Evolutionary conservation across 2,329 filamentous ascomycete species (phyloP), one percentile per base, ranked within the genome.

Genomic region (Aureobasidium pullulans): DNA sequence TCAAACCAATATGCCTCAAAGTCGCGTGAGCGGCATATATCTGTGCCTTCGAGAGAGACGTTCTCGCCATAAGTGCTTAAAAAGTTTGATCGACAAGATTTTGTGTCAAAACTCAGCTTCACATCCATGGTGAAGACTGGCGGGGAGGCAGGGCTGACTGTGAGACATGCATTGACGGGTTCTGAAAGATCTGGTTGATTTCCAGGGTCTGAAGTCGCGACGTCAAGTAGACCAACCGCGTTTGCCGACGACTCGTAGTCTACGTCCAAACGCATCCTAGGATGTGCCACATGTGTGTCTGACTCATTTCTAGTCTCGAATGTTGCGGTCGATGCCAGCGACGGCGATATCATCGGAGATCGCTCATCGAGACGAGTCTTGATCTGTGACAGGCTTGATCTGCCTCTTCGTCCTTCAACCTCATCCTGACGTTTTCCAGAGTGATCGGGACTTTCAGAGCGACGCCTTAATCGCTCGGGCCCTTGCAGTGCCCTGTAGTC

Each of bases 1-100:
- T 15, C 9, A 23, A n/a, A 61, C 43, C 44, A 57, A 37, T 57
- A 57, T n/a, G 46, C 13, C 13, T 61, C 50, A n/a, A 61, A 61
- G 32, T 61, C 53, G 10, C 34, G 36, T 15, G 52, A 54, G 19
- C 46, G 31, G 16, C 59, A 61, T 1, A 61, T 43, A 7, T 57
- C 42, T 2, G 32, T n/a, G 23, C 43, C 6, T 40, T 49, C 44
- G 10, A 61, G n/a, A 8, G 36, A 23, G 3, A n/a, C 6, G 6
- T 15, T 23, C 9, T 48, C 43, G 6, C 52, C 52, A 10, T 46
- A 2, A 6, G 9, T 28, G 4, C 28, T 34, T 4, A 60, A 16
- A 46, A 57, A 50, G 2, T 43, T 36, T 1, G 29, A 0, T 11
- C 31, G 50, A 8, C 29, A 5, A 9, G 16, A 13, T 4, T 9